Evolutionary conservation across 192 early-diverging fungal genomes (phyloP).

Genomic region (Gorgonomyces haynaldii): DNA sequence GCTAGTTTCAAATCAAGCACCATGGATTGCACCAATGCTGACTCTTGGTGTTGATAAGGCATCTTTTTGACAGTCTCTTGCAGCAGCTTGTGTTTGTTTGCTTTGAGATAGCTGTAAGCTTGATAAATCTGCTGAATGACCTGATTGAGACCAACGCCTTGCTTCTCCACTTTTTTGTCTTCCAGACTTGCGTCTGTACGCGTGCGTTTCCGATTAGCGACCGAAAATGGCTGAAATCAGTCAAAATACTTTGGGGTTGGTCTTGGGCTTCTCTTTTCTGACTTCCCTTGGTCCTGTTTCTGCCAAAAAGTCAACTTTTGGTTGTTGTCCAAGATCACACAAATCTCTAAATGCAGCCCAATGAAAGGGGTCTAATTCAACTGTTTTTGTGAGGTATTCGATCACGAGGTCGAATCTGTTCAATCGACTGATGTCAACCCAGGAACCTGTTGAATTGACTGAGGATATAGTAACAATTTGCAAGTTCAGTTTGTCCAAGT

Average conservation of each 20-base stretch:
- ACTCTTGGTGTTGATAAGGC: constrained; percentile 8
- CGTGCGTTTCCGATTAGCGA: neutral
- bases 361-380: constrained; percentile 23
- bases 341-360: constrained; percentile 30
- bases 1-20: constrained; percentile 1
- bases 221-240: no score
- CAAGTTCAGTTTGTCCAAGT: no score
- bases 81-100: no score
- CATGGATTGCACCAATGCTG: constrained; percentile 3
- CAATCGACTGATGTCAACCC: constrained; percentile 3
- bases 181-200: neutral
- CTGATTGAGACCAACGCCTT: constrained; percentile 6
- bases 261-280: no score
- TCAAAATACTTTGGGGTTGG: no score
- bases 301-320: neutral
- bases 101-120: no score
- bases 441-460: constrained; percentile 10
- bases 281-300: no score
- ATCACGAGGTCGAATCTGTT: constrained; percentile 10
- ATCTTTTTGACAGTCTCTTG: neutral
- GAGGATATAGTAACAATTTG: constrained; percentile 10
- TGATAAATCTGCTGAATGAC: no score
- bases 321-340: constrained; percentile 14
- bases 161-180: neutral
- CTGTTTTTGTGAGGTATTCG: constrained; percentile 8